Evolutionary conservation across 164 flowering plant species (phyloP).

Genomic region (grape (Vitis vinifera)): DNA sequence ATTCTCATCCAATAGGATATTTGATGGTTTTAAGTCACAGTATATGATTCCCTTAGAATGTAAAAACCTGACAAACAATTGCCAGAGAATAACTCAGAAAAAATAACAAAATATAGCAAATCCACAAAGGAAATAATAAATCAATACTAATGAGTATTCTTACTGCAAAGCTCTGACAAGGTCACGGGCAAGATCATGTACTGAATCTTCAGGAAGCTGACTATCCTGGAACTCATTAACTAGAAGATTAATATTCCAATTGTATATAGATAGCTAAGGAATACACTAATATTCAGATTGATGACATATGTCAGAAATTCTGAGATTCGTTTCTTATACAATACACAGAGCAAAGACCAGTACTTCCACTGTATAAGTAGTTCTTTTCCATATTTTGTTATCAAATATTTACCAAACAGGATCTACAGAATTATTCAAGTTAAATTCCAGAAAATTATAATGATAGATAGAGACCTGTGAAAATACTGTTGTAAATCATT

Average conservation of each 20-base stretch:
- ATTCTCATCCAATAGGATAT: constrained; percentile 90
- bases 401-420: too few species aligned
- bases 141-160: constrained; percentile 22
- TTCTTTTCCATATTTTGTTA: too few species aligned
- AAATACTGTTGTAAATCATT: too few species aligned
- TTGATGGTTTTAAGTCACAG: constrained; percentile 95
- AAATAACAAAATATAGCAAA: constrained; percentile 6
- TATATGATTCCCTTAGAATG: constrained; percentile 94
- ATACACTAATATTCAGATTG: background rate
- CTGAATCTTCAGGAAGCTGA: constrained; percentile 92
- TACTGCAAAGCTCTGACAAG: constrained; percentile 83
- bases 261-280: background rate
- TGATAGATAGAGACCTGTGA: too few species aligned
- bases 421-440: too few species aligned
- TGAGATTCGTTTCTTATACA: too few species aligned
- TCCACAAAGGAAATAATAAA: background rate
- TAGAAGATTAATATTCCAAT: background rate
- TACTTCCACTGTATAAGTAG: too few species aligned
- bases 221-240: constrained; percentile 54
- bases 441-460: too few species aligned
- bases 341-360: too few species aligned
- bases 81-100: constrained; percentile 7
- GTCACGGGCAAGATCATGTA: constrained; percentile 72
- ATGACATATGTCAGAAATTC: background rate
- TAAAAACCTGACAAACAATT: constrained; percentile 56